Evolutionary conservation across 2,329 filamentous ascomycete genomes (phyloP).

Genomic region (Neonectria magnoliae): DNA sequence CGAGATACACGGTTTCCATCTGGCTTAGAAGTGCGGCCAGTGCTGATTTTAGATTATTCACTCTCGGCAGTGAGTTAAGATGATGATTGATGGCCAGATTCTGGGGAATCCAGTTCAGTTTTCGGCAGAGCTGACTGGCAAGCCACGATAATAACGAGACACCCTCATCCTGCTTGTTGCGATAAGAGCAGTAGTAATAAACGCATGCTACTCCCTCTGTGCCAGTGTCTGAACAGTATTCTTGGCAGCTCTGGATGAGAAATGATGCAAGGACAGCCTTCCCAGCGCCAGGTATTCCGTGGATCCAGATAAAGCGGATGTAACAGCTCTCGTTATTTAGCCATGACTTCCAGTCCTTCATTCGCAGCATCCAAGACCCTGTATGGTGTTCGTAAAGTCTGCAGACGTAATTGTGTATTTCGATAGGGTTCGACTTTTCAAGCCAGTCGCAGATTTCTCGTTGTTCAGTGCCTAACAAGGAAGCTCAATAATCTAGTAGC

Average conservation of each 20-base stretch:
- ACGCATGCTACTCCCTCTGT: too few relatives aligned
- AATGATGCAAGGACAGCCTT: background rate
- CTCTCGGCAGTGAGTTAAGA: background rate
- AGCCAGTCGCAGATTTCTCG: background rate
- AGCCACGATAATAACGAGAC: background rate
- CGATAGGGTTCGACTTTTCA: background rate
- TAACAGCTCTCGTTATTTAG: background rate
- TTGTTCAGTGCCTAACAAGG: background rate
- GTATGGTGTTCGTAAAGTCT: background rate
- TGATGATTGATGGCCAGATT: background rate
- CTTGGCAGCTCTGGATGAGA: background rate
- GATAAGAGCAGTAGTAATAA: too few relatives aligned
- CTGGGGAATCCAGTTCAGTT: background rate
- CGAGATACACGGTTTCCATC: too few relatives aligned
- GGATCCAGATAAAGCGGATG: background rate
- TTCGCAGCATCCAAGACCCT: background rate
- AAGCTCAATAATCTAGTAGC: too few relatives aligned
- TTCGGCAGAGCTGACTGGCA: background rate
- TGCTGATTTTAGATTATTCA: too few relatives aligned
- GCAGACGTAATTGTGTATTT: background rate
- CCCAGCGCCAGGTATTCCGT: background rate
- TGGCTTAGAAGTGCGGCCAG: too few relatives aligned
- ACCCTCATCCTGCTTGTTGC: background rate
- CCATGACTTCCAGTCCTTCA: background rate
- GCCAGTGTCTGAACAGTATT: background rate